These are phyloP conservation scores for Tetradesmus lagerheimii DNA, from an alignment of 139 green algal genomes.

Conservation along the genomic window DNA sequence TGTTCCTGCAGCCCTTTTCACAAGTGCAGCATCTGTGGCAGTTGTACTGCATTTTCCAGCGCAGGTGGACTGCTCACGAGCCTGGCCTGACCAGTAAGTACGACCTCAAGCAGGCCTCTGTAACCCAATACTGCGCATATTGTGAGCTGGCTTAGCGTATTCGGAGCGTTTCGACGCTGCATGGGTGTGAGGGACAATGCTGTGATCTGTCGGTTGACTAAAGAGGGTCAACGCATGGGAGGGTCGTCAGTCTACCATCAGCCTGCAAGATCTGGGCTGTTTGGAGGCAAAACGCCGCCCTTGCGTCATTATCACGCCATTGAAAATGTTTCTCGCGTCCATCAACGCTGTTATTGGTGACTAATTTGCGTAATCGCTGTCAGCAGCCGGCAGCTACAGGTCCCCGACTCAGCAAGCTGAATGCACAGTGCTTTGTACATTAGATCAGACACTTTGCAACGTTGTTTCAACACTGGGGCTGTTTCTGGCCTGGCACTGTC, in stretches of 20 bases:
- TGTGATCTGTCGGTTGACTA: too few relatives aligned
- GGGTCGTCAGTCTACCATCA: not conserved
- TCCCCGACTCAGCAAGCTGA: not conserved
- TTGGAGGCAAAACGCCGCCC: not conserved
- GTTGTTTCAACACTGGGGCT: not conserved
- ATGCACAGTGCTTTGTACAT: not conserved
- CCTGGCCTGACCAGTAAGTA: too few relatives aligned
- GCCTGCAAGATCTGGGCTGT: not conserved
- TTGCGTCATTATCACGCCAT: not conserved
- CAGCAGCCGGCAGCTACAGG: not conserved
- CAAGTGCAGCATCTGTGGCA: too few relatives aligned
- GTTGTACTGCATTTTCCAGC: too few relatives aligned
- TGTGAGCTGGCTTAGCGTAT: too few relatives aligned
- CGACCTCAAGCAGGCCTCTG: too few relatives aligned
- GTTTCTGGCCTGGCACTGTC: not conserved
- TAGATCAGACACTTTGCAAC: not conserved
- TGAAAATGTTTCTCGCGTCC: not conserved
- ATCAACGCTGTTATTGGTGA: not conserved
- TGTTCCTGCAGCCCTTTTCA: too few relatives aligned
- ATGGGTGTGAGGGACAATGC: too few relatives aligned
- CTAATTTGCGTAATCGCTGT: not conserved
- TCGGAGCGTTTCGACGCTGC: too few relatives aligned
- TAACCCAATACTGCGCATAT: too few relatives aligned
- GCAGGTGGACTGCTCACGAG: too few relatives aligned
- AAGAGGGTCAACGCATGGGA: not conserved